Evolutionary conservation across 495 filamentous ascomycete genomes (phyloP).

Genomic region (Wilcoxina mikolae): DNA sequence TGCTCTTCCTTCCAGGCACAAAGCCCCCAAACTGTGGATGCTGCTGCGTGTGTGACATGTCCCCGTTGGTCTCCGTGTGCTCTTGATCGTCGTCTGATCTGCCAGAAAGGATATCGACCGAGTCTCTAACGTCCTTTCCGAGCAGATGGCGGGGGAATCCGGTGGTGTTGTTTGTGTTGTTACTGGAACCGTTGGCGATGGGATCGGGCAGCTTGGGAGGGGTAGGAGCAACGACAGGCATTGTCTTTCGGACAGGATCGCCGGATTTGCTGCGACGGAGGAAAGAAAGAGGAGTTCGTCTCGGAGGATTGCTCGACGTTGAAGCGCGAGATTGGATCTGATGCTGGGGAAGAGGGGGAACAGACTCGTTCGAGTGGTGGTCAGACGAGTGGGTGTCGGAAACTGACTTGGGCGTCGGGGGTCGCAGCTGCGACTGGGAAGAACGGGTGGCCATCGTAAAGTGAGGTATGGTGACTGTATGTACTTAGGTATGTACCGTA

Average conservation of each 20-base stretch:
- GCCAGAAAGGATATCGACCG: constrained; percentile 44
- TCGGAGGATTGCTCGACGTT: constrained; percentile 1
- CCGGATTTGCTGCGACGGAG: constrained; percentile 71
- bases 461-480: not conserved
- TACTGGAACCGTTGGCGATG: constrained; percentile 35
- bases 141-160: constrained; percentile 38
- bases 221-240: constrained; percentile 35
- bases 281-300: constrained; percentile 38
- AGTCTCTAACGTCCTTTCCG: constrained; percentile 53
- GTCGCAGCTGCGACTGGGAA: not conserved
- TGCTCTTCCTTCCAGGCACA: constrained; percentile 32
- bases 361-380: not conserved
- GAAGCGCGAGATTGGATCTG: not conserved
- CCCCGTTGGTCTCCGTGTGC: constrained; percentile 8
- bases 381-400: not conserved
- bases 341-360: not conserved
- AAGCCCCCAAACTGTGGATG: constrained; percentile 23
- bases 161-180: constrained; percentile 12
- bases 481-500: too few species aligned
- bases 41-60: constrained; percentile 37
- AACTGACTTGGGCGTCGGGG: not conserved
- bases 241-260: constrained; percentile 56
- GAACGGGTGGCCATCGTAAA: not conserved
- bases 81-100: constrained; percentile 24
- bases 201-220: constrained; percentile 70